Base-by-base conservation (phyloP, 2,329 filamentous ascomycete species). In the Cladosporium oxysporum region DNA sequence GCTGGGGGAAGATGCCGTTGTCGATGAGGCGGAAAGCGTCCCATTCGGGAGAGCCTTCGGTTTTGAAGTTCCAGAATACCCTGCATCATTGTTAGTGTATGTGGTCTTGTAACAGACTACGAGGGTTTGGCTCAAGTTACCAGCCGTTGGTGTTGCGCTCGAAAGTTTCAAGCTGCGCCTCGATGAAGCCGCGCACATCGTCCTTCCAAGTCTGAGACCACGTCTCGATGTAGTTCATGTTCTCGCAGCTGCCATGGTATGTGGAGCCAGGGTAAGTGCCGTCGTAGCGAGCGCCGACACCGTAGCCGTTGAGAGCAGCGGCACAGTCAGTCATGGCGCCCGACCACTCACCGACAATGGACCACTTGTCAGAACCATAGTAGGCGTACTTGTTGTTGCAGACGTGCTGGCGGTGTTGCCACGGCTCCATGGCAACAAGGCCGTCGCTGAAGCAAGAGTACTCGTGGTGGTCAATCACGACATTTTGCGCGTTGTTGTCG, bases 401-500 rank as follows among this genome's bases (percentile, higher is more conserved):
- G 61, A 85, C 87, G 31, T 79, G 77, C 66, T 83, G 77, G 44
- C 85, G 77, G 69, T 91, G 89, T 64, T 85, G 73, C 69, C 79
- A 78, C 4, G 83, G 82, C 41, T 79, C 76, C 74, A 85, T 76
- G 26, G 80, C 79, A 33, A 89, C 77, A 31, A 85, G 78, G 0
- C 77, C 79, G 28, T 82, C 76, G 66, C 80, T 82, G 77, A 90
- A 90, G 66, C 88, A 81, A 73, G 90, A 85, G 74, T 91, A 91
- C 73, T 90, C 87, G 74, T 91, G 89, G 66, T 88, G 87, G 72
- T 91, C 89, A 68, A 91, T 77, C 55, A 85, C 83, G 49, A 89
- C 83, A 57, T 85, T 84, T 53, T 83, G 79, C 3, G 82, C 79
- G 69, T 82, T 79, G 68, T 81, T 78, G 71, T 84, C 82, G 0